These are phyloP conservation scores for Chytriomyces hyalinus DNA, from an alignment of 192 early-diverging fungal species.

Conservation along the genomic window DNA sequence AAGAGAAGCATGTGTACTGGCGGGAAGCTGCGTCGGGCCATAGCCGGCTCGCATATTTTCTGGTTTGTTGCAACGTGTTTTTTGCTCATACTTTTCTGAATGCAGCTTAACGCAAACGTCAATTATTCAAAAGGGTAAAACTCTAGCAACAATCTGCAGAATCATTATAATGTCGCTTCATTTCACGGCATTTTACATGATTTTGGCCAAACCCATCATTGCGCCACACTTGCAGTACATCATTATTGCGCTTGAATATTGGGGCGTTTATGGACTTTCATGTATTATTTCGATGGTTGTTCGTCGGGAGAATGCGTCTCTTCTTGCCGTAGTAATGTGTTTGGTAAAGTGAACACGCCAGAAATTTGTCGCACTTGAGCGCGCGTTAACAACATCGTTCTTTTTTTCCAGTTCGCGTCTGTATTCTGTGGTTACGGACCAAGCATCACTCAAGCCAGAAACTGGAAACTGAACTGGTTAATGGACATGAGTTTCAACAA, in stretches of 20 bases:
- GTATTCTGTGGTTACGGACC: constrained; percentile 61
- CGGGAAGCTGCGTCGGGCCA: constrained; percentile 57
- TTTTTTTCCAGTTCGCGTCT: constrained; percentile 32
- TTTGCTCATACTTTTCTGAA: not conserved
- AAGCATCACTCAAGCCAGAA: constrained; percentile 40
- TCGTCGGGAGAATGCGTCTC: constrained; percentile 47
- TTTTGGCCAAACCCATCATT: constrained; percentile 44
- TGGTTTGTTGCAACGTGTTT: constrained; percentile 4
- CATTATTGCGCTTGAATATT: constrained; percentile 49
- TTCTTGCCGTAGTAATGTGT: constrained; percentile 44
- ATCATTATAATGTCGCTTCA: constrained; percentile 50
- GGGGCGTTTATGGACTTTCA: constrained; percentile 54
- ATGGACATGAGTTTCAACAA: constrained; percentile 50
- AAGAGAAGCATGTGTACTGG: constrained; percentile 56
- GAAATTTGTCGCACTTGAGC: not conserved
- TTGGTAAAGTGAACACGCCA: constrained; percentile 5
- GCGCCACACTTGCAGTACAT: constrained; percentile 31
- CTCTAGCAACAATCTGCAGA: constrained; percentile 44
- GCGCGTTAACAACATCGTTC: not conserved
- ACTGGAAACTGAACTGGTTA: constrained; percentile 37
- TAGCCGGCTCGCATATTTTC: constrained; percentile 42
- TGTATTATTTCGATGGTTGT: constrained; percentile 47
- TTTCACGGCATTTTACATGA: constrained; percentile 45
- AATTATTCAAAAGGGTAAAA: constrained; percentile 39
- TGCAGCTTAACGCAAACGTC: not conserved